These are phyloP conservation scores for Phytophthora boehmeriae DNA, from an alignment of 352 stramenopile species.

Conservation along the genomic window DNA sequence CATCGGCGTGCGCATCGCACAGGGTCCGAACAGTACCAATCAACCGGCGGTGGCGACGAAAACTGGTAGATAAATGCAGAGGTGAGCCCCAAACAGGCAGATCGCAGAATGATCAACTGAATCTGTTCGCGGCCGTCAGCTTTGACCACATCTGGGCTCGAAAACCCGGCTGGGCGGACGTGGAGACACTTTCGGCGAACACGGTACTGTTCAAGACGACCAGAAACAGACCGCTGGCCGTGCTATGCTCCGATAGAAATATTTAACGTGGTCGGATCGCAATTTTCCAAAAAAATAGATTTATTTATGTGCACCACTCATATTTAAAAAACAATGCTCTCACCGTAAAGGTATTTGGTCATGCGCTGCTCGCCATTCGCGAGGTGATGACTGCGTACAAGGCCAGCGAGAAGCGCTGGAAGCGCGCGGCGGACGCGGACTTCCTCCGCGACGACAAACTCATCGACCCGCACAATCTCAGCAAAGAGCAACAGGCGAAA, in stretches of 20 bases:
- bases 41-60: neutral
- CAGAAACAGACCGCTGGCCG: no score
- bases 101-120: constrained; percentile 21
- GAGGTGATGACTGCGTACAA: constrained; percentile 57
- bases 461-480: constrained; percentile 47
- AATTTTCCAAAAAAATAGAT: no score
- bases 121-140: neutral
- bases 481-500: constrained; percentile 29
- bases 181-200: constrained; percentile 25
- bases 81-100: constrained; percentile 26
- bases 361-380: constrained; percentile 6
- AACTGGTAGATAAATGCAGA: constrained; percentile 15
- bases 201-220: no score
- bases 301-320: no score
- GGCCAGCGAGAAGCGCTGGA: constrained; percentile 79
- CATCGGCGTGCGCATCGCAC: constrained; percentile 27
- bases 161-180: constrained; percentile 15
- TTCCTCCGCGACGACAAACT: constrained; percentile 38
- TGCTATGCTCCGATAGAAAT: no score
- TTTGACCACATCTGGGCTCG: constrained; percentile 16
- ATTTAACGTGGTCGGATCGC: no score
- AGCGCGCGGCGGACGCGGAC: constrained; percentile 35
- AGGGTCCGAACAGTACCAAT: neutral
- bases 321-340: no score
- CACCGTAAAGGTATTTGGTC: no score